These are phyloP conservation scores for Hapsidospora chrysogenum DNA, from an alignment of 495 filamentous ascomycete genomes.

Conservation along the genomic window DNA sequence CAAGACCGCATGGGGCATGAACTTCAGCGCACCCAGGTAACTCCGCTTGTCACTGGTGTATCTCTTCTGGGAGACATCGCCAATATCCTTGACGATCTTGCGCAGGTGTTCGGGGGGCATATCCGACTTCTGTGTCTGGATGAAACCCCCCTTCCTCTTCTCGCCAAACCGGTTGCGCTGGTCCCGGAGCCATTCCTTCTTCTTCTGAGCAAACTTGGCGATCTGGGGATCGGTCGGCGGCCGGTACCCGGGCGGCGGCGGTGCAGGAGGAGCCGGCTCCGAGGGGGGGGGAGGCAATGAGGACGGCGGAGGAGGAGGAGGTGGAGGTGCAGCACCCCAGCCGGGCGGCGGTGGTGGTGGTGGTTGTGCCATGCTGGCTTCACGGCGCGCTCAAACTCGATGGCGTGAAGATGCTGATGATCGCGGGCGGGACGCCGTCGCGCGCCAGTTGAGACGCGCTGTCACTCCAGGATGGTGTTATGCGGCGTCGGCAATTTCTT, in stretches of 20 bases:
- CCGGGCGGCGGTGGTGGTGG: slow-evolving; percentile 44
- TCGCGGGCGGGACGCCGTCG: slow-evolving; percentile 1
- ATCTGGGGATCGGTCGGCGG: slow-evolving; percentile 72
- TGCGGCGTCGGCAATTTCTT: not conserved
- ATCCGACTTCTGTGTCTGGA: slow-evolving; percentile 95
- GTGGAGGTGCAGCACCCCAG: slow-evolving; percentile 30
- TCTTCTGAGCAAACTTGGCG: slow-evolving; percentile 95
- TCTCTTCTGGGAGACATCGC: slow-evolving; percentile 98
- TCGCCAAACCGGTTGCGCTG: slow-evolving; percentile 92
- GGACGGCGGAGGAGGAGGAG: slow-evolving; percentile 49
- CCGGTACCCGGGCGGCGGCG: slow-evolving; percentile 78
- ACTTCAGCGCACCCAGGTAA: slow-evolving; percentile 94
- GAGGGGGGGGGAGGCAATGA: slow-evolving; percentile 49
- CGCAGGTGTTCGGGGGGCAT: slow-evolving; percentile 98
- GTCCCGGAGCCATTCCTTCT: slow-evolving; percentile 92
- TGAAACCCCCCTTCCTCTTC: slow-evolving; percentile 89
- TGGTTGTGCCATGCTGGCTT: not conserved
- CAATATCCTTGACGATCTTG: slow-evolving; percentile 97
- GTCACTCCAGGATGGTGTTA: not conserved
- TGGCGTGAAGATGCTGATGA: slow-evolving; percentile 2
- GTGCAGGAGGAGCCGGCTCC: slow-evolving; percentile 39
- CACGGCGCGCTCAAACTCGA: slow-evolving; percentile 1
- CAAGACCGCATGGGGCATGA: slow-evolving; percentile 98
- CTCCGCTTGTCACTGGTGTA: slow-evolving; percentile 97
- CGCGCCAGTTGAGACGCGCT: slow-evolving; percentile 2